Evolutionary conservation across 2,329 filamentous ascomycete genomes (phyloP).

Genomic region (Alternaria gansuensis): DNA sequence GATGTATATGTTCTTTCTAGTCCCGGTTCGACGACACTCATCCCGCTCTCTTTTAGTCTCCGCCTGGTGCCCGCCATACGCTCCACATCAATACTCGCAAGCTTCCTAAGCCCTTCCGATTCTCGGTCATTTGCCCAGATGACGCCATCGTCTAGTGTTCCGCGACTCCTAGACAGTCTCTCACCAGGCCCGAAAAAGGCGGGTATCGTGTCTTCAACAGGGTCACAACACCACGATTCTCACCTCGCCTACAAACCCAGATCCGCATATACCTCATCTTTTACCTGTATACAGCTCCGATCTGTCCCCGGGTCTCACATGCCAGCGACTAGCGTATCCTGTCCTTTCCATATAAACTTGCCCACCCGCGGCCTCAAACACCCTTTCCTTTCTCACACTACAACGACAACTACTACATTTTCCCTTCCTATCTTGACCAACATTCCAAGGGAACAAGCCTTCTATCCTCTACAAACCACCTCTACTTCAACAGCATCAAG

Average conservation of each 20-base stretch:
- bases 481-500: constrained; percentile 4
- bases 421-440: constrained; percentile 12
- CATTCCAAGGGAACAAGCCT: constrained; percentile 9
- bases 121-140: not conserved
- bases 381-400: constrained; percentile 32
- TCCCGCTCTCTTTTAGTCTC: not conserved
- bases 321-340: constrained; percentile 3
- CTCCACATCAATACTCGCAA: not conserved
- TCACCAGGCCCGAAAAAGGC: constrained; percentile 1
- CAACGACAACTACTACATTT: constrained; percentile 12
- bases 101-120: not conserved
- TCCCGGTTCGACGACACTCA: not conserved
- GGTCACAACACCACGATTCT: not conserved
- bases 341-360: constrained; percentile 27
- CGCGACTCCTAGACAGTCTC: not conserved
- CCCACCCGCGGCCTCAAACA: constrained; percentile 12
- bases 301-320: not conserved
- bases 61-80: not conserved
- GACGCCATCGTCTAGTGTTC: not conserved
- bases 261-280: constrained; percentile 9
- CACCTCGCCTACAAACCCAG: not conserved
- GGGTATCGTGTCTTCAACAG: not conserved
- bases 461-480: not conserved
- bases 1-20: not conserved
- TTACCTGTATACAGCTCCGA: constrained; percentile 16